Evolutionary conservation across 1,284 basidiomycete species (phyloP), one percentile per base, ranked within the genome.

Genomic region (Ustilago trichophora): DNA sequence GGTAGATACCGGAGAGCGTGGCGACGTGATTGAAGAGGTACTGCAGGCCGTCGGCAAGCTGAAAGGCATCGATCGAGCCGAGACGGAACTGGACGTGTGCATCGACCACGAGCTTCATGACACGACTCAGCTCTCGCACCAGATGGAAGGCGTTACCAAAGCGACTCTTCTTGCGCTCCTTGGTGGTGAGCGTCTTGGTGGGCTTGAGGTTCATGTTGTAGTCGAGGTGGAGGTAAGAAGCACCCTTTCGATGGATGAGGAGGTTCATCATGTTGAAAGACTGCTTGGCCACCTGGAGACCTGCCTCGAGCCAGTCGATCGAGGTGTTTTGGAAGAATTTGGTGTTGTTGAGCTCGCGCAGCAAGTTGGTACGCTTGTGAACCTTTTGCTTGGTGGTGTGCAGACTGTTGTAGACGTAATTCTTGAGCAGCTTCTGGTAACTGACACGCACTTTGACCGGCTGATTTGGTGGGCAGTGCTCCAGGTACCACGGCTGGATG

Each of bases 221-320:
- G 80, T 94, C 92, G 40, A 94, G 84, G 77, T 94, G 92, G 32
- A 94, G 85, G 82, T 97, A 97, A 82, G 98, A 98, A 82, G 98
- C 83, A 82, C 98, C 91, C 85, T 98, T 99, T 83, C 96, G 93
- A 84, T 98, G 96, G 75, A 99, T 98, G 60, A 98, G 86, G 27
- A 99, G 85, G 83, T 98, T 98, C 68, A 99, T 85, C 96, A 98
- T 98, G 84, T 98, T 99, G 85, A 97, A 98, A 27, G 95, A 95
- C 82, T 99, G 96, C 72, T 95, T 86, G 84, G 93, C 96, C 51
- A 99, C 96, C 84, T 99, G 96, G 63, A 99, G 84, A 78, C 96
- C 96, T 4, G 95, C 96, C 83, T 99, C 96, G 26, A 99, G 95
- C 96, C 96, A 99, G 83, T 99, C 96, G 74, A 98, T 85, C 67